These are phyloP conservation scores for Eutypa lata DNA, from an alignment of 2,329 filamentous ascomycete species.

Conservation along the genomic window DNA sequence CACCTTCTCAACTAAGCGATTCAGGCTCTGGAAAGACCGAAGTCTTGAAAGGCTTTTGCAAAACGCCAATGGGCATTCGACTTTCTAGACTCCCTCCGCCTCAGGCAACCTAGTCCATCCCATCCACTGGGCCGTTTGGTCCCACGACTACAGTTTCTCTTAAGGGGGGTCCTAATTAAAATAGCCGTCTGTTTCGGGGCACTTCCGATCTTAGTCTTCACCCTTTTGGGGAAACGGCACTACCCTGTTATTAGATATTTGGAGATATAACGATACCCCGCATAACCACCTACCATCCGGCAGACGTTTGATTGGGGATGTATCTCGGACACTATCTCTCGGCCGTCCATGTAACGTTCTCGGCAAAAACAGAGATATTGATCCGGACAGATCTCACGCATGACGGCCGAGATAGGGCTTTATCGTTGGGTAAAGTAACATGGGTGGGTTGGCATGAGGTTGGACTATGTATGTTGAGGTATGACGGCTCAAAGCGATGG, in stretches of 20 bases:
- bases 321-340: background rate
- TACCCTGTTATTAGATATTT: background rate
- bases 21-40: background rate
- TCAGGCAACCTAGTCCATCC: background rate
- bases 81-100: background rate
- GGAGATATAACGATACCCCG: background rate
- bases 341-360: background rate
- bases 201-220: background rate
- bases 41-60: background rate
- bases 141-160: background rate
- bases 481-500: background rate
- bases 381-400: background rate
- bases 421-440: too few relatives aligned
- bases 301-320: background rate
- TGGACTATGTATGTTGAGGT: background rate
- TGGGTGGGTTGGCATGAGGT: background rate
- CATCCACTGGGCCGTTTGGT: background rate
- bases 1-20: background rate
- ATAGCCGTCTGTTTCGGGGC: background rate
- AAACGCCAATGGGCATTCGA: background rate
- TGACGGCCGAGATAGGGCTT: background rate
- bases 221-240: background rate
- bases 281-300: background rate
- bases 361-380: background rate
- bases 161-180: background rate